A percentile compares a stretch with the other conserved stretches of the same genome.
These are phyloP conservation scores for Diaporthe eres DNA, from an alignment of 2,329 filamentous ascomycete species.

Conservation along the genomic window DNA sequence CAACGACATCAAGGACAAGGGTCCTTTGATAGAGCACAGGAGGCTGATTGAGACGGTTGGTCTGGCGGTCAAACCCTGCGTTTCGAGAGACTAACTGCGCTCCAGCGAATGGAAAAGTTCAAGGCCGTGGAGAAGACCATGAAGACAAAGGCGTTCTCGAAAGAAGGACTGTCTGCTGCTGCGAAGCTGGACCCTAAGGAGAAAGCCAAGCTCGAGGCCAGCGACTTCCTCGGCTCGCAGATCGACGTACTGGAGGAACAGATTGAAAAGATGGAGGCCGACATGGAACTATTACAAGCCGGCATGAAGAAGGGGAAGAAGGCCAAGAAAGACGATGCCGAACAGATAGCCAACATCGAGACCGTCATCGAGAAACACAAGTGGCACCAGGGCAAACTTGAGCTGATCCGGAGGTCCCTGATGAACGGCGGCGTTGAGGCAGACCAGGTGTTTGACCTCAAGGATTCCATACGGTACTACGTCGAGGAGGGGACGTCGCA, in stretches of 20 bases:
- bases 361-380: slow-evolving; percentile 91
- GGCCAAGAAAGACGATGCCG: slow-evolving; percentile 81
- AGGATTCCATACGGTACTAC: slow-evolving; percentile 96
- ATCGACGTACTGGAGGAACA: slow-evolving; percentile 95
- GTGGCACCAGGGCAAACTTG: slow-evolving; percentile 94
- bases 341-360: slow-evolving; percentile 90
- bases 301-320: slow-evolving; percentile 95
- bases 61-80: slow-evolving; percentile 45
- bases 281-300: slow-evolving; percentile 87
- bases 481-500: slow-evolving; percentile 89
- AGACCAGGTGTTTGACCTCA: slow-evolving; percentile 87
- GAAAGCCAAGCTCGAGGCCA: slow-evolving; percentile 90
- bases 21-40: slow-evolving; percentile 91
- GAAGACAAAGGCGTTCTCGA: slow-evolving; percentile 99
- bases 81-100: slow-evolving; percentile 35
- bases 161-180: slow-evolving; percentile 93
- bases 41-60: slow-evolving; percentile 97
- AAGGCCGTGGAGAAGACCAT: slow-evolving; percentile 99
- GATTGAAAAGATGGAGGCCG: slow-evolving; percentile 92
- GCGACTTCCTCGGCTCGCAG: slow-evolving; percentile 87
- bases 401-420: slow-evolving; percentile 88
- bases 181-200: slow-evolving; percentile 98
- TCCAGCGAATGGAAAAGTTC: slow-evolving; percentile 98
- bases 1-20: slow-evolving; percentile 99
- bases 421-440: slow-evolving; percentile 94